Evolutionary conservation across 2,329 filamentous ascomycete genomes (phyloP).

Genomic region (Fusarium sp.): DNA sequence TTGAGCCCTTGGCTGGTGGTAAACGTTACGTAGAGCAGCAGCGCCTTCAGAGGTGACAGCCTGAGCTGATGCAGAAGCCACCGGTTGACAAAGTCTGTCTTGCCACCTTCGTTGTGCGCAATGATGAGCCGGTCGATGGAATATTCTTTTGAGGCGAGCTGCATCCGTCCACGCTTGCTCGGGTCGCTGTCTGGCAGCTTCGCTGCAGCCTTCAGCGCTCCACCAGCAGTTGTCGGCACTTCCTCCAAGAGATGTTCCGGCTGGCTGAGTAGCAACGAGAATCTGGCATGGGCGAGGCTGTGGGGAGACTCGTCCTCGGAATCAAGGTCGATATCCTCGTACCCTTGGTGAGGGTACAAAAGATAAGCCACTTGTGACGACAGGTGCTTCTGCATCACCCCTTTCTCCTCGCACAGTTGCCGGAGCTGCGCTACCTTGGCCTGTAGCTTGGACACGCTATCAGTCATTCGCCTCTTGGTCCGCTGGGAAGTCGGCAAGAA

Average conservation of each 20-base stretch:
- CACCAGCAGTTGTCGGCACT: conserved; percentile 55
- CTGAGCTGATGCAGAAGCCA: conserved; percentile 67
- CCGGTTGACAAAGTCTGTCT: conserved; percentile 60
- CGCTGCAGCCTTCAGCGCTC: conserved; percentile 55
- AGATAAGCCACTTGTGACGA: conserved; percentile 54
- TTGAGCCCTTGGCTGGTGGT: conserved; percentile 43
- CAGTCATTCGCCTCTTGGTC: conserved; percentile 50
- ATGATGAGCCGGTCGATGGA: conserved; percentile 58
- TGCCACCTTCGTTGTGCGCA: conserved; percentile 52
- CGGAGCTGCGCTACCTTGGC: conserved; percentile 51
- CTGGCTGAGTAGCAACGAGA: conserved; percentile 61
- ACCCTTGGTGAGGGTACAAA: conserved; percentile 51
- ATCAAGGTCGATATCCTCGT: conserved; percentile 58
- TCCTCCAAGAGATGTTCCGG: conserved; percentile 58
- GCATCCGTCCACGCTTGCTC: conserved; percentile 49
- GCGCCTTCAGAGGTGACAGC: conserved; percentile 58
- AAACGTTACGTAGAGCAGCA: conserved; percentile 55
- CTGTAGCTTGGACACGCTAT: conserved; percentile 50
- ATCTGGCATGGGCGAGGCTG: conserved; percentile 54
- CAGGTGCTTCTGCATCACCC: conserved; percentile 58
- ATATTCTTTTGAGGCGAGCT: conserved; percentile 61
- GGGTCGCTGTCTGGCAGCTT: conserved; percentile 53
- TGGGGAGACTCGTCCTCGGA: conserved; percentile 48
- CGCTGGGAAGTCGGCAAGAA: conserved; percentile 58
- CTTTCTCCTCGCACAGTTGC: conserved; percentile 55